These are phyloP conservation scores for Bimuria novae-zelandiae DNA, from an alignment of 2,329 filamentous ascomycete genomes.

Conservation along the genomic window DNA sequence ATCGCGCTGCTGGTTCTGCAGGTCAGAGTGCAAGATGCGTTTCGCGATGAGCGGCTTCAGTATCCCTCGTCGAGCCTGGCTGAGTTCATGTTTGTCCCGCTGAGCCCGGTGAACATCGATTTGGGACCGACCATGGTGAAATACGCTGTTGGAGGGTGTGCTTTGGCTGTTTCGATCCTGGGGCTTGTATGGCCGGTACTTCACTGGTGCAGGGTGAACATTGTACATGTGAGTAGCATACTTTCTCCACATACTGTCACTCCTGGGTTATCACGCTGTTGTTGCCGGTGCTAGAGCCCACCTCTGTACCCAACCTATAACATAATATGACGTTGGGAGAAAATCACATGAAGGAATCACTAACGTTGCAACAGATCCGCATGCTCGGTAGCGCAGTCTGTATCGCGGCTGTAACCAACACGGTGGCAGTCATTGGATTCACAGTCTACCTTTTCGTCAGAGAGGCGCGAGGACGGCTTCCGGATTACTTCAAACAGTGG, in stretches of 20 bases:
- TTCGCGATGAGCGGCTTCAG: conserved; percentile 11
- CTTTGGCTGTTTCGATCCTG: conserved; percentile 2
- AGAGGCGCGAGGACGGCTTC: conserved; percentile 8
- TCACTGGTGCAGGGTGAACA: conserved; percentile 8
- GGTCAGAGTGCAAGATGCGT: conserved; percentile 8
- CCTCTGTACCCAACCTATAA: no score
- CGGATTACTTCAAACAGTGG: conserved; percentile 9
- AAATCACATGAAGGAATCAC: neutral
- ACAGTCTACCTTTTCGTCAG: conserved; percentile 14
- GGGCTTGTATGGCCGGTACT: conserved; percentile 6
- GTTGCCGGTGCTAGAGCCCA: no score
- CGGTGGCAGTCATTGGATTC: conserved; percentile 4
- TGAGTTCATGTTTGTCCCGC: conserved; percentile 17
- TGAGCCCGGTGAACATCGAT: conserved; percentile 17
- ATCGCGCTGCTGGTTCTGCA: conserved; percentile 13
- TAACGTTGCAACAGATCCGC: conserved; percentile 5
- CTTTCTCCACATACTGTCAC: no score
- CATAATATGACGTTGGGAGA: neutral
- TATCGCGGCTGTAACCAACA: conserved; percentile 5
- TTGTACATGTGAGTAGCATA: neutral
- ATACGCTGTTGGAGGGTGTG: conserved; percentile 1
- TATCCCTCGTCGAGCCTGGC: conserved; percentile 15
- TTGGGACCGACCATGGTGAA: conserved; percentile 11
- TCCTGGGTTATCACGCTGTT: no score
- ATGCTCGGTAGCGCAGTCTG: conserved; percentile 8